Base-by-base conservation (phyloP, 257 asterid species). In the Solanum habrochaites region DNA sequence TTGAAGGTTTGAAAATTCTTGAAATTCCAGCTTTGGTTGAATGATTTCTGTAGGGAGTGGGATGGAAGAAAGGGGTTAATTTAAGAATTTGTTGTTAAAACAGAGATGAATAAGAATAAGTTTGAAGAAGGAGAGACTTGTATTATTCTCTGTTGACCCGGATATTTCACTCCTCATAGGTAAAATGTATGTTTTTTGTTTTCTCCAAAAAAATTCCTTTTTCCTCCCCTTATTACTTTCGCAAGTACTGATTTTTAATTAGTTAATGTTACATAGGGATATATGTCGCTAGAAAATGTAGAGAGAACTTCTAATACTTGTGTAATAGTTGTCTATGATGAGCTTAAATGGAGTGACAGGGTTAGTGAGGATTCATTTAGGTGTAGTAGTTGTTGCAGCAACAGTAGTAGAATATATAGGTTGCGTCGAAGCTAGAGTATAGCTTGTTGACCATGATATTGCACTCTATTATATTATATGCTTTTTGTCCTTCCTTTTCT, bases 131-230 rank as follows among this genome's bases (percentile, higher is more conserved):
- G 85, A 86, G 88, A 77, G 9, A 85, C 66, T 62, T n/a, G 67
- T 62, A 86, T 77, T 78, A 75, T 56, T 75, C 88, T 4, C 88
- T 1, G 83, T 86, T 40, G 85, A 86, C 80, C 85, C 88, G 40
- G 88, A 86, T 77, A 49, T 86, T 62, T 80, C 85, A 74, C 85
- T 86, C 80, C 80, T 86, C 88, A 35, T 78, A 86, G 39, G 77
- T 86, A n/a, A n/a, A n/a, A n/a, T 21, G 88, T 86, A 86, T 25
- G 85, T 16, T 18, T 18, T 37, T 4, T 49, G n/a, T n/a, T n/a
- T n/a, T n/a, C n/a, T n/a, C n/a, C n/a, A n/a, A n/a, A n/a, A n/a
- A n/a, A n/a, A n/a, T 23, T 49, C 62, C 42, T 18, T 47, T 78
- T 16, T 14, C 43, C n/a, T n/a, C n/a, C n/a, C n/a, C n/a, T 58